These are phyloP conservation scores for Fusarium floridanum DNA, from an alignment of 2,329 filamentous ascomycete genomes.

Conservation along the genomic window DNA sequence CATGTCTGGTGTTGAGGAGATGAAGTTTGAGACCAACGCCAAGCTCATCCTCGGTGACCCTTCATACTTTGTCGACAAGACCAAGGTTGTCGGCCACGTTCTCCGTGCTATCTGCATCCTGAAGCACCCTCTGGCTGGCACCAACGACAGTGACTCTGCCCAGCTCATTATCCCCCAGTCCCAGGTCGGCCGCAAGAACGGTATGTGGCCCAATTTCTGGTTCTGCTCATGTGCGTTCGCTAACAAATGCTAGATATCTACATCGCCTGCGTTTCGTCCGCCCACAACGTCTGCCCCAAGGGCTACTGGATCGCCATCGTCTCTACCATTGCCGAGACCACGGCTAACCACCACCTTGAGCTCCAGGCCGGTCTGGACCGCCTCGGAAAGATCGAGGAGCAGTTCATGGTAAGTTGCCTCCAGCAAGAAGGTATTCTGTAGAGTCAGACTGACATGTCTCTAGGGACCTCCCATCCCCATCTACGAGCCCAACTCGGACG, in stretches of 20 bases:
- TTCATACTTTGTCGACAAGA: slow-evolving; percentile 94
- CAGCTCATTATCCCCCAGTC: slow-evolving; percentile 99
- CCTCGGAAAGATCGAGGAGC: slow-evolving; percentile 94
- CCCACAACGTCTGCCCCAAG: slow-evolving; percentile 98
- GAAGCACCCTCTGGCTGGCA: slow-evolving; percentile 93
- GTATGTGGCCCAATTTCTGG: slow-evolving; percentile 61
- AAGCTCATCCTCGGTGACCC: slow-evolving; percentile 97
- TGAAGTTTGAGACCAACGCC: slow-evolving; percentile 96
- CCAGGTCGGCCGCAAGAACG: slow-evolving; percentile 96
- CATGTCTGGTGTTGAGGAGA: slow-evolving; percentile 90
- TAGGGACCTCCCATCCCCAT: slow-evolving; percentile 87
- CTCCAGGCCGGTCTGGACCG: slow-evolving; percentile 92
- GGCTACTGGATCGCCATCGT: slow-evolving; percentile 99
- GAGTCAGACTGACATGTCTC: slow-evolving; percentile 4
- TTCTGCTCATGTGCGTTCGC: neutral
- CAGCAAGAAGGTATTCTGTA: neutral
- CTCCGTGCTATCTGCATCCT: slow-evolving; percentile 97
- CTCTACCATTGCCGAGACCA: slow-evolving; percentile 93
- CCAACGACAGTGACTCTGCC: slow-evolving; percentile 87
- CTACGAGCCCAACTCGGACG: slow-evolving; percentile 89
- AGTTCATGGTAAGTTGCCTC: slow-evolving; percentile 79
- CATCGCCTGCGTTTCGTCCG: slow-evolving; percentile 93
- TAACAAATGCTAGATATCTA: slow-evolving; percentile 79
- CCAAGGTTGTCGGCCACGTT: slow-evolving; percentile 87
- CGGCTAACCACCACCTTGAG: slow-evolving; percentile 95